Percentiles rank a stretch among this genome's conserved stretches.
These are phyloP conservation scores for Luffa acutangula DNA, from an alignment of 306 rosid species.

Conservation along the genomic window DNA sequence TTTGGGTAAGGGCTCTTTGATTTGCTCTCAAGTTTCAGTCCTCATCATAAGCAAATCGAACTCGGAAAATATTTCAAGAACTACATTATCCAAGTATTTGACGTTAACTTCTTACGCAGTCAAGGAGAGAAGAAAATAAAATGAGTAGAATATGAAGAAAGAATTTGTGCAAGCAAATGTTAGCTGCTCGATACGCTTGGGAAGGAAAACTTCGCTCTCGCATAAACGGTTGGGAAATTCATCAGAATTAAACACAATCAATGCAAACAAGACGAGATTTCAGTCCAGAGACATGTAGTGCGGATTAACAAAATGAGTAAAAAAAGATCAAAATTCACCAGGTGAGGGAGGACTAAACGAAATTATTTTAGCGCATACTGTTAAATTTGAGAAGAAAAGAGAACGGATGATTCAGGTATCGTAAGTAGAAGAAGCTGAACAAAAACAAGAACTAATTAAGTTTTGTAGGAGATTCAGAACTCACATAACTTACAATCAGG, in stretches of 20 bases:
- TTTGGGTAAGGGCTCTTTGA: background rate
- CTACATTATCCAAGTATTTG: background rate
- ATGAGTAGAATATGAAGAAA: background rate
- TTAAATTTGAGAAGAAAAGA: background rate
- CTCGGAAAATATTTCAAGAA: background rate
- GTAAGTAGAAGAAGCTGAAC: background rate
- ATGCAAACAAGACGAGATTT: background rate
- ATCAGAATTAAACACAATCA: background rate
- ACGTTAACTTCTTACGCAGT: background rate
- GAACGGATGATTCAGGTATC: background rate
- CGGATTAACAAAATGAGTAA: background rate
- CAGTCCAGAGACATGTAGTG: background rate
- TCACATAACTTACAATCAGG: background rate
- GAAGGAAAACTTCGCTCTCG: background rate
- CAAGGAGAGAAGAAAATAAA: background rate
- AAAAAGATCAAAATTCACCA: background rate
- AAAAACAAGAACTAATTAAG: background rate
- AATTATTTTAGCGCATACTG: background rate
- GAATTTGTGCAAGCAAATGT: background rate
- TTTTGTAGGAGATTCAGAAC: background rate
- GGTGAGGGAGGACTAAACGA: background rate
- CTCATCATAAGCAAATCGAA: background rate
- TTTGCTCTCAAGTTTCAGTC: background rate
- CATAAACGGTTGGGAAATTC: background rate
- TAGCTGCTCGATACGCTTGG: background rate